A percentile compares a stretch with the other conserved stretches of the same genome.
phyloP scores from a whole-genome alignment of 2,329 filamentous ascomycete species.

The Mycogone perniciosa region DNA sequence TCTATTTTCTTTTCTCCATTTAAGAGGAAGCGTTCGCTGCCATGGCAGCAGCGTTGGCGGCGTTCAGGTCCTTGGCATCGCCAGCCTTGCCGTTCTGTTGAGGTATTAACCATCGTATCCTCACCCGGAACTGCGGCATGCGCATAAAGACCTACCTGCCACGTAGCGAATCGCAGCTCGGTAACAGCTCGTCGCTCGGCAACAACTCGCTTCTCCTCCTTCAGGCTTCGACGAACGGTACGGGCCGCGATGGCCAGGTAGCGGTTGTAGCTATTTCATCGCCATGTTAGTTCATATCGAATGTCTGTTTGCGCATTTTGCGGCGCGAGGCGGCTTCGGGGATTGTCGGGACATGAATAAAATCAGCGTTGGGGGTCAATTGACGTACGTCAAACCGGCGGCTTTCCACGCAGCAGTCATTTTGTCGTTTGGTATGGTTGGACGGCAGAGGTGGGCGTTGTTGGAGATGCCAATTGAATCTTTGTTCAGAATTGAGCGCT shows the following conservation, averaged over 20 bases:
- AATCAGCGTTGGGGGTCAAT: conserved; percentile 20
- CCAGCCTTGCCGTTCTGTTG: conserved; percentile 91
- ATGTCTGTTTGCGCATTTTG: neutral
- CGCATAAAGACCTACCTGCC: conserved; percentile 60
- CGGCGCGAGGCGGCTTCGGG: neutral
- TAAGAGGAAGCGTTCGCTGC: conserved; percentile 33
- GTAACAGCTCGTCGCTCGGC: conserved; percentile 87
- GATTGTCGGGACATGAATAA: neutral
- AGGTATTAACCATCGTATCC: neutral
- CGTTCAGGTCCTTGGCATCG: conserved; percentile 66
- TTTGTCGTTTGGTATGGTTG: conserved; percentile 46
- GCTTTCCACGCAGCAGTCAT: conserved; percentile 99
- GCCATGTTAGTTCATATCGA: conserved; percentile 26
- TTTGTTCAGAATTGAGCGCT: conserved; percentile 28
- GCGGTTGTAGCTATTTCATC: conserved; percentile 84
- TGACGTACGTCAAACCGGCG: conserved; percentile 85
- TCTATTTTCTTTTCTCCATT: conserved; percentile 12
- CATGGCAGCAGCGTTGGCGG: conserved; percentile 43
- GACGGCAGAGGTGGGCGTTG: conserved; percentile 23
- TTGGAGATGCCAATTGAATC: conserved; percentile 31
- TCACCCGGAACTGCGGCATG: neutral
- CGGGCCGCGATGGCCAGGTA: conserved; percentile 94
- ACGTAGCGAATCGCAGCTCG: conserved; percentile 88
- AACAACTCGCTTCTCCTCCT: conserved; percentile 82
- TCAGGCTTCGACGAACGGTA: conserved; percentile 91